Evolutionary conservation across 768 basidiomycete genomes (phyloP).

Genomic region (Termitomyces sp.): DNA sequence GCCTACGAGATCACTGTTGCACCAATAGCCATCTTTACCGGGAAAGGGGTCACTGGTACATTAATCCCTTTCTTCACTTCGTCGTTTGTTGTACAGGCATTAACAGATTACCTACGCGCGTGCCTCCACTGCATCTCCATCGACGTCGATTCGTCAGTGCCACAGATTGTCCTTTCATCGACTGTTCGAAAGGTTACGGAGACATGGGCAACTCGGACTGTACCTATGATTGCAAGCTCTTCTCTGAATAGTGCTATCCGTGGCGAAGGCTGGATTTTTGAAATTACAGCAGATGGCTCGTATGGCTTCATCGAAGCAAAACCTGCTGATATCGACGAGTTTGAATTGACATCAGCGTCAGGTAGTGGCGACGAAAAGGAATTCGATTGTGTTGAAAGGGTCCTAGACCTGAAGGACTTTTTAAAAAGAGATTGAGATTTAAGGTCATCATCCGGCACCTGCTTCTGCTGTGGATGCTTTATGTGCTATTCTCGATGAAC

Average conservation of each 20-base stretch:
- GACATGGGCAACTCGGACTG: slow-evolving; percentile 13
- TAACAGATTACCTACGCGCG: slow-evolving; percentile 10
- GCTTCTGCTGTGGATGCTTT: slow-evolving; percentile 13
- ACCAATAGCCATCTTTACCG: no score
- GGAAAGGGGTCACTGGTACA: neutral
- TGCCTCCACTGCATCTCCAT: no score
- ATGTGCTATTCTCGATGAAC: slow-evolving; percentile 6
- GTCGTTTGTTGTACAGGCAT: slow-evolving; percentile 17
- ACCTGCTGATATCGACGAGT: neutral
- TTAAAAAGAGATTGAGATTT: slow-evolving; percentile 16
- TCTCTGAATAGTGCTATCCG: neutral
- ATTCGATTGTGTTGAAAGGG: neutral
- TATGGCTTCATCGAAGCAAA: neutral
- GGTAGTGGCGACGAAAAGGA: neutral
- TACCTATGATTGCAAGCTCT: slow-evolving; percentile 9
- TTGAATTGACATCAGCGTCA: neutral
- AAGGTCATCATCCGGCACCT: slow-evolving; percentile 16
- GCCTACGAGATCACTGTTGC: no score
- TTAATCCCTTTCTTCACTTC: slow-evolving; percentile 23
- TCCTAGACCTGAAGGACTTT: slow-evolving; percentile 12
- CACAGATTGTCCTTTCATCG: slow-evolving; percentile 13
- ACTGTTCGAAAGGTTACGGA: slow-evolving; percentile 7
- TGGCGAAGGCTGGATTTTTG: slow-evolving; percentile 16
- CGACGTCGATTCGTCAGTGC: no score
- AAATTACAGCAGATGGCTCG: neutral